Evolutionary conservation across 2,329 filamentous ascomycete genomes (phyloP).

Genomic region (Thielaviopsis populi): DNA sequence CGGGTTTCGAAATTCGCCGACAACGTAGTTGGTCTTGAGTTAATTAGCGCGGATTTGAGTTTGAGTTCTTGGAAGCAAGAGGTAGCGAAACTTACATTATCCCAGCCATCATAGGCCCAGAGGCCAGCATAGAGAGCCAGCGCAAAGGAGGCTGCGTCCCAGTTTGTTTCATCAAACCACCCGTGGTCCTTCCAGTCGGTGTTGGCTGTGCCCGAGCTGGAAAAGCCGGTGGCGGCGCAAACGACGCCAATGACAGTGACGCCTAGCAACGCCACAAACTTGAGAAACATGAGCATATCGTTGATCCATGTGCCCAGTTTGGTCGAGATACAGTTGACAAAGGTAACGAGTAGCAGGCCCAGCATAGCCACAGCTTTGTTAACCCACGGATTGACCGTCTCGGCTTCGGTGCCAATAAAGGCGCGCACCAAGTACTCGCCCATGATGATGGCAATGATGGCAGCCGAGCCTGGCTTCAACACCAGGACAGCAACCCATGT

Average conservation of each 20-base stretch:
- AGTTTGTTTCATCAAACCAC: constrained; percentile 80
- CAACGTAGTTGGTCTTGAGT: constrained; percentile 60
- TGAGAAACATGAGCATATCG: constrained; percentile 91
- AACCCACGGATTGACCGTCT: constrained; percentile 69
- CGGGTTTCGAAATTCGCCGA: constrained; percentile 90
- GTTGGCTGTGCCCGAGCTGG: constrained; percentile 59
- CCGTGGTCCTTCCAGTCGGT: constrained; percentile 72
- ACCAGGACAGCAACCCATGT: constrained; percentile 93
- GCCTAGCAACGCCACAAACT: constrained; percentile 76
- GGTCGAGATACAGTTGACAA: constrained; percentile 83
- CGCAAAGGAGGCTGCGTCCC: constrained; percentile 72
- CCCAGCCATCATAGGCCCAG: constrained; percentile 98
- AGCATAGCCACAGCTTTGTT: constrained; percentile 74
- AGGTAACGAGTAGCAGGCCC: constrained; percentile 61
- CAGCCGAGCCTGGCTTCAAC: constrained; percentile 80
- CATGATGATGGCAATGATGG: constrained; percentile 95
- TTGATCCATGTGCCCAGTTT: constrained; percentile 74
- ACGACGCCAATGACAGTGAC: constrained; percentile 81
- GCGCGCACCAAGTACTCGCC: constrained; percentile 92
- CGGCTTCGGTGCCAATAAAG: constrained; percentile 70
- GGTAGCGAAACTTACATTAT: constrained; percentile 56
- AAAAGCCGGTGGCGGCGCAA: constrained; percentile 73
- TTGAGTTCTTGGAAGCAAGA: neutral
- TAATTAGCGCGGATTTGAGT: constrained; percentile 17
- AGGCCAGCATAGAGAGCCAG: constrained; percentile 88